Evolutionary conservation across 257 asterid genomes (phyloP).

Genomic region (Gardenia jasminoides): DNA sequence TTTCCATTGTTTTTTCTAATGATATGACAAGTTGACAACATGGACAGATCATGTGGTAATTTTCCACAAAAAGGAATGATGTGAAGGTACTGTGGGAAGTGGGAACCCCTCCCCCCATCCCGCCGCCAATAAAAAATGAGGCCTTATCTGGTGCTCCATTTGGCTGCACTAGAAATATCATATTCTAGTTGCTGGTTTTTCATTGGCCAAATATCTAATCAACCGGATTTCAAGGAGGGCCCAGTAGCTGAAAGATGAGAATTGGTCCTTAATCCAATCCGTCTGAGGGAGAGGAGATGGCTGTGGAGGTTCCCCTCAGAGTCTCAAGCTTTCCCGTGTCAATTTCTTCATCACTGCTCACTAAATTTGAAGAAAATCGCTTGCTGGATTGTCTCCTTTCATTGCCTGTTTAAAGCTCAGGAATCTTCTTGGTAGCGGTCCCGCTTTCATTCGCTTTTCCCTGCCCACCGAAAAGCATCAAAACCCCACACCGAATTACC

Average conservation of each 20-base stretch:
- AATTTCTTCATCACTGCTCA: constrained; percentile 19
- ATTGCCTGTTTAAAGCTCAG: constrained; percentile 12
- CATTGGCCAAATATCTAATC: constrained; percentile 50
- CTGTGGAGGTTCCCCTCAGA: no score
- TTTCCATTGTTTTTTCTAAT: no score
- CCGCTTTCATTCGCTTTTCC: constrained; percentile 27
- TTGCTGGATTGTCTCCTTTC: constrained; percentile 26
- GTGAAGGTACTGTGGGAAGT: no score
- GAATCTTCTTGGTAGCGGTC: constrained; percentile 39
- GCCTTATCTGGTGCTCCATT: constrained; percentile 62
- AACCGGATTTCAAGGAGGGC: constrained; percentile 54
- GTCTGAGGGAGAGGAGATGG: no score
- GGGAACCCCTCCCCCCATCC: no score
- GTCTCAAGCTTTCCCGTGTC: no score
- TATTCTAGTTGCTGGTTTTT: constrained; percentile 33
- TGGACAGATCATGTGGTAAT: no score
- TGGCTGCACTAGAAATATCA: constrained; percentile 35
- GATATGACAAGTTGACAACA: no score
- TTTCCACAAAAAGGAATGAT: no score
- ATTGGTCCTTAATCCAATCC: no score
- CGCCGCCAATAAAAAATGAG: no score
- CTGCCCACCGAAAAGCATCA: background rate
- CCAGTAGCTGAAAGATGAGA: no score
- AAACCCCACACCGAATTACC: background rate
- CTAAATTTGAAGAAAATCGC: constrained; percentile 30